Percentiles rank a stretch among this genome's conserved stretches.
Conservation (phyloP, 2,329 filamentous ascomycete genomes). For the Aspergillus felis region DNA sequence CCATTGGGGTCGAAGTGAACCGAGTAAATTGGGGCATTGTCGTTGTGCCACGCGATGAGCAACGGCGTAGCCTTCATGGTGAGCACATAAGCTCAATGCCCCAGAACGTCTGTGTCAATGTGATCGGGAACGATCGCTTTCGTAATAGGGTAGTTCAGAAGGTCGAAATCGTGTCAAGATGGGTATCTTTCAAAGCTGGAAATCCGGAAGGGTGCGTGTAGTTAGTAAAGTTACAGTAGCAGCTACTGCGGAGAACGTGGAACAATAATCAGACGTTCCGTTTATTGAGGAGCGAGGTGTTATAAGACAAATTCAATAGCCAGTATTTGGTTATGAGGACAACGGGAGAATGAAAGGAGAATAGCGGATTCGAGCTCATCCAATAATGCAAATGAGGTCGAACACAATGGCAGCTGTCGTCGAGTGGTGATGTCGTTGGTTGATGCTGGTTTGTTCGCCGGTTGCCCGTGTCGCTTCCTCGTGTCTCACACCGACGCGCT, state of each 20-base stretch:
- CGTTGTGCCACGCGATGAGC: constrained; percentile 98
- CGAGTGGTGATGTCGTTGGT: constrained; percentile 9
- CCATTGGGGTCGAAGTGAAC: constrained; percentile 92
- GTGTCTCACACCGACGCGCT: constrained; percentile 13
- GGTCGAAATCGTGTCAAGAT: neutral
- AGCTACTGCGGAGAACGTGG: neutral
- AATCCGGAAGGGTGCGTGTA: neutral
- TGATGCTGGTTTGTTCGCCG: constrained; percentile 1
- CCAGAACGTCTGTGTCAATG: neutral
- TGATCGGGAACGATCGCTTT: neutral
- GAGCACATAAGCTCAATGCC: constrained; percentile 27
- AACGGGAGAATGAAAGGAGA: neutral
- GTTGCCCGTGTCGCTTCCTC: constrained; percentile 1
- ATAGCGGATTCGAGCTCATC: neutral
- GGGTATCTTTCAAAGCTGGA: neutral
- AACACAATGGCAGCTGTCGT: neutral
- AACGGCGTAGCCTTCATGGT: constrained; percentile 93
- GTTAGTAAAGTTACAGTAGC: neutral
- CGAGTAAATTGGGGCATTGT: constrained; percentile 94
- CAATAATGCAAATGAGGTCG: neutral
- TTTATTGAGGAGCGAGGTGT: neutral
- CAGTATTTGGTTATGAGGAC: neutral
- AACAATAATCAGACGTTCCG: neutral
- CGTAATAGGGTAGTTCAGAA: neutral
- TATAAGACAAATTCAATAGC: neutral